Conservation (phyloP, 352 stramenopile species). For the Pythium utonaiense region DNA sequence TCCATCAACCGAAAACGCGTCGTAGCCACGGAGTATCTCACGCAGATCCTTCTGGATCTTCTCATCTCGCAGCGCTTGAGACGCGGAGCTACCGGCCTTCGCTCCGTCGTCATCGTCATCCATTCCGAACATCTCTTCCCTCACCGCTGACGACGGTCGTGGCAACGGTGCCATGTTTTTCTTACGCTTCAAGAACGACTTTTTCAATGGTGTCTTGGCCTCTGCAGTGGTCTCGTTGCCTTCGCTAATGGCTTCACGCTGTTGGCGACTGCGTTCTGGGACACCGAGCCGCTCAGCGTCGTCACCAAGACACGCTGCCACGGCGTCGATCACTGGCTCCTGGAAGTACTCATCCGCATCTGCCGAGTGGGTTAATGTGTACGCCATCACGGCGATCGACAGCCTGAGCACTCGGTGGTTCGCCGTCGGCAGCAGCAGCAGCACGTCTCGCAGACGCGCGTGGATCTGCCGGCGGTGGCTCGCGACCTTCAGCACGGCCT, state of each 20-base stretch:
- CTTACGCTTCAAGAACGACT: slow-evolving; percentile 59
- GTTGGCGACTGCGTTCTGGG: neutral
- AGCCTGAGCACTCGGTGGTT: slow-evolving; percentile 19
- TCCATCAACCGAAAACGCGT: slow-evolving; percentile 36
- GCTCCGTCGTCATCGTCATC: neutral
- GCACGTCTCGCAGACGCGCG: slow-evolving; percentile 30
- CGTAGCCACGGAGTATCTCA: slow-evolving; percentile 25
- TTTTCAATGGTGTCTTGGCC: slow-evolving; percentile 25
- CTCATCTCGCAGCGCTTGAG: slow-evolving; percentile 12
- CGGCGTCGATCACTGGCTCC: slow-evolving; percentile 28
- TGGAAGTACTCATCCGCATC: slow-evolving; percentile 35
- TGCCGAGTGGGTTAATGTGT: slow-evolving; percentile 31
- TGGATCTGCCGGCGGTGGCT: slow-evolving; percentile 18
- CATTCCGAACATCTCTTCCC: neutral
- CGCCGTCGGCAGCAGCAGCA: slow-evolving; percentile 18
- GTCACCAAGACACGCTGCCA: slow-evolving; percentile 19
- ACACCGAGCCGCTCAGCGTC: slow-evolving; percentile 5
- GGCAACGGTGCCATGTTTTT: neutral
- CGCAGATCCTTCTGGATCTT: slow-evolving; percentile 18
- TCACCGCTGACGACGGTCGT: neutral
- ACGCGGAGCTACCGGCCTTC: neutral
- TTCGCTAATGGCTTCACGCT: neutral
- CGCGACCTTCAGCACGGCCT: slow-evolving; percentile 36
- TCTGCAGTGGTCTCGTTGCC: neutral
- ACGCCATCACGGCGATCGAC: slow-evolving; percentile 35